Evolutionary conservation across 2,329 filamentous ascomycete genomes (phyloP).

Genomic region (Calonectria crousiana): DNA sequence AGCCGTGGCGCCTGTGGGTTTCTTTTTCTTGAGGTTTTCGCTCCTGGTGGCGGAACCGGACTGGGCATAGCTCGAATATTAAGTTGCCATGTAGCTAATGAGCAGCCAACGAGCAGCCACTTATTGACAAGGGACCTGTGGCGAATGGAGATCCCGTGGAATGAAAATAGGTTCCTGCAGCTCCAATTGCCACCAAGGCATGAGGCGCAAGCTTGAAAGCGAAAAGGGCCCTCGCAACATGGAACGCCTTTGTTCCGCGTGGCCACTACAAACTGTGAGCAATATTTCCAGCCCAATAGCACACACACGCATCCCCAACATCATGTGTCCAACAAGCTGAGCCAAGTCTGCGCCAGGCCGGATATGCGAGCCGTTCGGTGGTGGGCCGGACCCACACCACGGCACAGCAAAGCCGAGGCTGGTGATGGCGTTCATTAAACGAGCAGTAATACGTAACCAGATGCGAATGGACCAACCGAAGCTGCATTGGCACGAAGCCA

Average conservation of each 20-base stretch:
- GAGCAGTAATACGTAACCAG: neutral
- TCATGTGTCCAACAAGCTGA: neutral
- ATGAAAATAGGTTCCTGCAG: neutral
- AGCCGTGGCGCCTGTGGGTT: neutral
- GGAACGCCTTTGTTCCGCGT: too few species aligned
- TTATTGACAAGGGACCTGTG: neutral
- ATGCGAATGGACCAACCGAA: too few species aligned
- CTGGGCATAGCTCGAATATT: neutral
- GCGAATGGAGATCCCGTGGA: neutral
- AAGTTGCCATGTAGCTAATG: neutral
- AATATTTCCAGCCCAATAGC: neutral
- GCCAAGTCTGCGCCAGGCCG: neutral
- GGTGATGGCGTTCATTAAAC: neutral
- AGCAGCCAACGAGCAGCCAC: too few species aligned
- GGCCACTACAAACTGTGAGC: neutral
- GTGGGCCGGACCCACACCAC: neutral
- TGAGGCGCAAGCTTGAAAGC: neutral
- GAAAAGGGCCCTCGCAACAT: neutral
- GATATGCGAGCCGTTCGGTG: neutral
- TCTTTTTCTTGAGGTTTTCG: neutral
- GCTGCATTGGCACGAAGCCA: neutral
- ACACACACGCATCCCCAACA: neutral
- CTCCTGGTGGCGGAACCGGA: neutral
- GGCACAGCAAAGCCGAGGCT: neutral
- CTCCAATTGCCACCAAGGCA: neutral